A percentile compares a stretch with the other conserved stretches of the same genome.
Evolutionary conservation across 2,329 filamentous ascomycete genomes (phyloP).

Genomic region (Aspergillus sp.): DNA sequence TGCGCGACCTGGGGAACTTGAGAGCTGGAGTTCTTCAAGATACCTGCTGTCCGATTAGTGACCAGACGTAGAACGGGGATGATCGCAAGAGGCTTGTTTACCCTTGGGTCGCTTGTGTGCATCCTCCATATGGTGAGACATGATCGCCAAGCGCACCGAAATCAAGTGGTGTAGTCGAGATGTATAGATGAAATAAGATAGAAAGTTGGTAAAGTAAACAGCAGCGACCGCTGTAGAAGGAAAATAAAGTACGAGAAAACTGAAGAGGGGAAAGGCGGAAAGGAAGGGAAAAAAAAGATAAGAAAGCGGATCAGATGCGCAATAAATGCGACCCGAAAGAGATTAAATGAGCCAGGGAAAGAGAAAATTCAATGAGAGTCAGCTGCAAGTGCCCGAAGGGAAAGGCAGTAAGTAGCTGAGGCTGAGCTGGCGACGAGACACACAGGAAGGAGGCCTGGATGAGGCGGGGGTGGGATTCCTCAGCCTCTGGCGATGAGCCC

Average conservation of each 20-base stretch:
- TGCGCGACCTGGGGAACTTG: constrained; percentile 62
- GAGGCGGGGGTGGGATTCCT: constrained; percentile 10
- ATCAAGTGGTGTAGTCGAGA: constrained; percentile 20
- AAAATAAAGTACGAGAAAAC: not conserved
- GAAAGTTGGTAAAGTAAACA: not conserved
- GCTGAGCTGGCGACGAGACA: constrained; percentile 5
- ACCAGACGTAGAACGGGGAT: not conserved
- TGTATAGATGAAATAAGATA: constrained; percentile 11
- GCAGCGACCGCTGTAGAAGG: not conserved
- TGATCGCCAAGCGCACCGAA: constrained; percentile 15
- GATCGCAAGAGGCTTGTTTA: constrained; percentile 21
- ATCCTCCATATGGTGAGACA: constrained; percentile 34
- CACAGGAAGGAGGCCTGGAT: not conserved
- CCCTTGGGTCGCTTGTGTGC: constrained; percentile 45
- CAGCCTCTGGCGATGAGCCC: constrained; percentile 8
- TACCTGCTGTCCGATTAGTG: constrained; percentile 61
- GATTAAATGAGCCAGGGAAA: not conserved
- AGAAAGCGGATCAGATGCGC: not conserved
- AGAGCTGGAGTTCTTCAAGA: constrained; percentile 77
- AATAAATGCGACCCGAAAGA: not conserved
- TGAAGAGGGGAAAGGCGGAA: not conserved
- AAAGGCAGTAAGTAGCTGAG: constrained; percentile 8
- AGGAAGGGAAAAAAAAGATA: not conserved
- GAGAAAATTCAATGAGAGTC: not conserved
- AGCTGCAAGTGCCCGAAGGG: constrained; percentile 2